Conservation (phyloP, 441 rosid species). For the Bruguiera hainesii region DNA sequence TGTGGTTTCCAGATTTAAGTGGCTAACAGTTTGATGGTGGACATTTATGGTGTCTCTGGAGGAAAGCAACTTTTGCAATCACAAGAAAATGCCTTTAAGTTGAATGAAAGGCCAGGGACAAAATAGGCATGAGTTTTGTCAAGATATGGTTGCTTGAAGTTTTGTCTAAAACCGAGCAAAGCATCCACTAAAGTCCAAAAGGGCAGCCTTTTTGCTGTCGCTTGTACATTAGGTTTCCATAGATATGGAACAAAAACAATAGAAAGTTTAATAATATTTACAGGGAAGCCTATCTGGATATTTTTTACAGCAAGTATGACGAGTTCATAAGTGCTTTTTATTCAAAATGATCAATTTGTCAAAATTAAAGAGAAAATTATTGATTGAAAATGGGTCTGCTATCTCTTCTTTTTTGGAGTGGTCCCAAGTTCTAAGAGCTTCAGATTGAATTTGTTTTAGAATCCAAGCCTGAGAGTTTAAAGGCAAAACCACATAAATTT, state of each 20-base stretch:
- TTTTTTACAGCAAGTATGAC: background rate
- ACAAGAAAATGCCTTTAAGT: conserved; percentile 1
- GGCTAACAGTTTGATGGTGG: conserved; percentile 1
- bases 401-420: no score
- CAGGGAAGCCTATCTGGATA: conserved; percentile 1
- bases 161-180: conserved; percentile 10
- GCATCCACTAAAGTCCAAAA: conserved; percentile 6
- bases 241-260: background rate
- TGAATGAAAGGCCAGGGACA: conserved; percentile 4
- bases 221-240: conserved; percentile 1
- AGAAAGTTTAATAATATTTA: background rate
- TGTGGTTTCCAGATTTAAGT: background rate
- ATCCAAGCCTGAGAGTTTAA: background rate
- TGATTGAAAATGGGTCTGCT: no score
- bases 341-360: background rate
- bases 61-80: conserved; percentile 12
- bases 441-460: conserved; percentile 4
- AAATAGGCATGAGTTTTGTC: background rate
- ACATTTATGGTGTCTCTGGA: background rate
- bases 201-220: conserved; percentile 2
- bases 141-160: conserved; percentile 12
- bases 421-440: background rate
- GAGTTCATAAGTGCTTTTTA: background rate
- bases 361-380: no score
- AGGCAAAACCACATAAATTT: background rate